Base-by-base conservation (phyloP, 495 filamentous ascomycete species). In the Neurospora sp. region DNA sequence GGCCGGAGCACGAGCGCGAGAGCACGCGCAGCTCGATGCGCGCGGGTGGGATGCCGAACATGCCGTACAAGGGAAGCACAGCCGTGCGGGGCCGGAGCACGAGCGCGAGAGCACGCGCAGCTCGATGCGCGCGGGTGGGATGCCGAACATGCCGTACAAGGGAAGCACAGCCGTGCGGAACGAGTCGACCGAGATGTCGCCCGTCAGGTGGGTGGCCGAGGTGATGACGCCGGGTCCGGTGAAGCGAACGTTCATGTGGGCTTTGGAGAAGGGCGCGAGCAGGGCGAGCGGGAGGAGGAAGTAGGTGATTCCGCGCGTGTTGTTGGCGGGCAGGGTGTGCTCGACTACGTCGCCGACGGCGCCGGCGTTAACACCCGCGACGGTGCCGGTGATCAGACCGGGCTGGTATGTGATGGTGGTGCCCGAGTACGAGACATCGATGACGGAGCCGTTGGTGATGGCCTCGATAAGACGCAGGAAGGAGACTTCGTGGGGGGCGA, bases 401-500 rank as follows among this genome's bases (percentile, higher is more conserved):
- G 96, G 96, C 69, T 91, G 90, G 83, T 96, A 98, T 41, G 94
- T 89, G 61, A 98, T 85, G 16, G 92, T 93, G 0, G 96, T 98
- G 75, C 96, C 96, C 10, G 93, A 97, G 82, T 96, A 93, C 18
- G 93, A 96, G 75, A 99, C 96, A 78, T 97, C 93, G 84, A 98
- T 92, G 73, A 89, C 87, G 39, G 93, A 91, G 84, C 96, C 96
- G 88, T 99, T 99, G 79, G 96, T 98, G 76, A 99, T 86, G 70
- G 91, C 85, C 80, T 98, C 96, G 75, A 99, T 90, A 8, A 99
- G 91, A 69, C 96, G 96, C 20, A 99, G 87, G 83, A 99, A 93
- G 41, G 95, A 97, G 78, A 98, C 89, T 84, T 99, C 96, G 84
- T 96, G 92, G 68, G 93, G 89, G 70, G 92, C 89, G 65, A 99